phyloP scores from a whole-genome alignment of 192 early-diverging fungal genomes.

The Rhizophlyctis rosea region DNA sequence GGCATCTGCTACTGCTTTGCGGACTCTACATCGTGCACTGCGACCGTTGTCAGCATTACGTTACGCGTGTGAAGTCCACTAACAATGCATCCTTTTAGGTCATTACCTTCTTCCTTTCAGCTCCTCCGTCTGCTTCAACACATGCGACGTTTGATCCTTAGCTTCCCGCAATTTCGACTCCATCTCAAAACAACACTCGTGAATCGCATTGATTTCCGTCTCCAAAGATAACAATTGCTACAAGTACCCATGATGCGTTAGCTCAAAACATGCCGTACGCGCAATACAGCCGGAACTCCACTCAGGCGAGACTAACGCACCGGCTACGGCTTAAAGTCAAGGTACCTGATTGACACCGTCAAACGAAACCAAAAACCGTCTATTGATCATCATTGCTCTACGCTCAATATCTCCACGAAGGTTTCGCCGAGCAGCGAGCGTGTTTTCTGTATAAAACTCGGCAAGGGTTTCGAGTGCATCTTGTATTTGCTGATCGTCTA shows the following conservation, averaged over 20 bases:
- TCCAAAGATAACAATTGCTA: conserved; percentile 61
- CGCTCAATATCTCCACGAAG: conserved; percentile 60
- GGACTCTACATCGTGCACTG: conserved; percentile 52
- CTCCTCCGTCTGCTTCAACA: conserved; percentile 65
- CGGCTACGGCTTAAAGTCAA: conserved; percentile 10
- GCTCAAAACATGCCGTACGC: too few relatives aligned
- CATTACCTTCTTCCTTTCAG: conserved; percentile 65
- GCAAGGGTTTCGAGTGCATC: conserved; percentile 61
- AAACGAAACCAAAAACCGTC: conserved; percentile 54
- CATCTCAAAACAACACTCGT: conserved; percentile 59
- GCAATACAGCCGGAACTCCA: too few relatives aligned
- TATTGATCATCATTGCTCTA: conserved; percentile 48
- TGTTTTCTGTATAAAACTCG: conserved; percentile 57
- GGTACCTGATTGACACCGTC: conserved; percentile 47
- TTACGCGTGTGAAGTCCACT: too few relatives aligned
- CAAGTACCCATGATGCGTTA: too few relatives aligned
- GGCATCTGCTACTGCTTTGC: conserved; percentile 56
- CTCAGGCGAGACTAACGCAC: neutral
- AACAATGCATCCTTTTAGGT: too few relatives aligned
- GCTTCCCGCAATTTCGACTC: conserved; percentile 49
- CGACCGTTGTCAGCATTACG: neutral
- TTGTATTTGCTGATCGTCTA: conserved; percentile 65
- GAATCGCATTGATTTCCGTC: conserved; percentile 57
- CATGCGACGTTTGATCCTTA: conserved; percentile 53
- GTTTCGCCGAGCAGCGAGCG: conserved; percentile 48